Percentiles rank a stretch among this genome's conserved stretches.
These are phyloP conservation scores for Candida hungchunana DNA, from an alignment of 805 yeast species.

Conservation along the genomic window DNA sequence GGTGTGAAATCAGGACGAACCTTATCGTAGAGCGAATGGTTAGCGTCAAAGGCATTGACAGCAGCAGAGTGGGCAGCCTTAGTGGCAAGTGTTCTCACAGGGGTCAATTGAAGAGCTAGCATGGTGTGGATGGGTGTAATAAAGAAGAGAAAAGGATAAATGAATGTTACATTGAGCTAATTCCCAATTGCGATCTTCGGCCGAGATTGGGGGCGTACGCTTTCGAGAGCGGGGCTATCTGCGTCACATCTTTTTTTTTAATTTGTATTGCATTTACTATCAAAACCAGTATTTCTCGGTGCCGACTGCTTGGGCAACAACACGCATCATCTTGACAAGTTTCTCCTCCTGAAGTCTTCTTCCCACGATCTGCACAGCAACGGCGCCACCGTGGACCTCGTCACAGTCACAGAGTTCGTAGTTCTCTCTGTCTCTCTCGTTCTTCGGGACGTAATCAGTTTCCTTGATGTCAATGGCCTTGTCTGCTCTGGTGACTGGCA, in stretches of 20 bases:
- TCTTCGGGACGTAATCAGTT: slow-evolving; percentile 26
- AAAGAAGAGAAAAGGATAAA: too few species aligned
- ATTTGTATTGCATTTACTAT: background rate
- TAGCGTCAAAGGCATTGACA: slow-evolving; percentile 44
- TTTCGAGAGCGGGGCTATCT: too few species aligned
- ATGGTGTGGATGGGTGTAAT: too few species aligned
- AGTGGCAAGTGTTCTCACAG: background rate
- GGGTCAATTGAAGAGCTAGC: too few species aligned
- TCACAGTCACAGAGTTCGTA: slow-evolving; percentile 46
- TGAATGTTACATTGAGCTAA: too few species aligned
- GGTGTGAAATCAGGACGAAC: slow-evolving; percentile 48
- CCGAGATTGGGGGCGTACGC: too few species aligned
- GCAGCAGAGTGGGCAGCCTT: slow-evolving; percentile 32
- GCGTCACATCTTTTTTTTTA: background rate
- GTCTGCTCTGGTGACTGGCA: slow-evolving; percentile 59
- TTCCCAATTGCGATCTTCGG: too few species aligned
- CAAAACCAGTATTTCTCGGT: slow-evolving; percentile 25
- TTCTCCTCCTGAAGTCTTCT: slow-evolving; percentile 59
- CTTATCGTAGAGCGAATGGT: slow-evolving; percentile 47
- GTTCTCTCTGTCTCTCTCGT: slow-evolving; percentile 41
- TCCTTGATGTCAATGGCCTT: slow-evolving; percentile 35
- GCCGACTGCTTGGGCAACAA: slow-evolving; percentile 29
- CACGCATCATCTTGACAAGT: slow-evolving; percentile 43
- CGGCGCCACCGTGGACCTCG: slow-evolving; percentile 55
- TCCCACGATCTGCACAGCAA: slow-evolving; percentile 63